phyloP scores from a whole-genome alignment of 2,329 filamentous ascomycete genomes.

The Hysterium pulicare region DNA sequence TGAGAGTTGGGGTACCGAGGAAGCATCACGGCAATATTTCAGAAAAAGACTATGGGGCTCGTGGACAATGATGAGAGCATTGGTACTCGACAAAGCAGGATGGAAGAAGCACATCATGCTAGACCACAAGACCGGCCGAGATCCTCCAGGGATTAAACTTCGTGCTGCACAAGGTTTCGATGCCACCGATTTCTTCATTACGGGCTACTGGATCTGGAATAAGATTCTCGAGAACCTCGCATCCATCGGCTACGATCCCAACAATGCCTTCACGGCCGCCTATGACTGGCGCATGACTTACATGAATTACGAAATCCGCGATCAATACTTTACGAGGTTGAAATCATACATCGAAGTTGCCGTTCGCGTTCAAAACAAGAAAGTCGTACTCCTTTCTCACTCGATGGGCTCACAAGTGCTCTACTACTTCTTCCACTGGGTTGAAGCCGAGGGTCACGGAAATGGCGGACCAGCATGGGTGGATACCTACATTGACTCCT shows the following conservation, averaged over 20 bases:
- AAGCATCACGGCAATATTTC: conserved; percentile 84
- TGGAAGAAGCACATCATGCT: conserved; percentile 99
- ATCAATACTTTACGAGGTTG: conserved; percentile 89
- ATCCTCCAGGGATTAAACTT: conserved; percentile 85
- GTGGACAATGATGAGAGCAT: conserved; percentile 97
- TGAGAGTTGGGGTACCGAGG: conserved; percentile 92
- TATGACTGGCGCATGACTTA: conserved; percentile 96
- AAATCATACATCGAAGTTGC: conserved; percentile 89
- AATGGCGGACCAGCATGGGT: conserved; percentile 85
- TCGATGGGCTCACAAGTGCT: conserved; percentile 97
- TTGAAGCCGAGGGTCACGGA: conserved; percentile 73
- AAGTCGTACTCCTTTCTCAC: conserved; percentile 84
- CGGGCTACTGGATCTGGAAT: conserved; percentile 97
- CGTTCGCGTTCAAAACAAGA: conserved; percentile 67
- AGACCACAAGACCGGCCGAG: conserved; percentile 84
- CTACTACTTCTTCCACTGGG: conserved; percentile 81
- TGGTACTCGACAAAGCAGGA: conserved; percentile 86
- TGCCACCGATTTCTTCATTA: conserved; percentile 90
- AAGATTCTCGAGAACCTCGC: conserved; percentile 97
- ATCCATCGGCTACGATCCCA: conserved; percentile 92
- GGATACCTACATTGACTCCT: conserved; percentile 81
- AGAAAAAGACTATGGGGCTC: conserved; percentile 93
- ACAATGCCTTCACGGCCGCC: conserved; percentile 63
- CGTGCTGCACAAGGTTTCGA: conserved; percentile 95
- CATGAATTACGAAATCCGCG: conserved; percentile 79